Conservation (phyloP, 345 rosid genomes). For the Salix caprea region DNA sequence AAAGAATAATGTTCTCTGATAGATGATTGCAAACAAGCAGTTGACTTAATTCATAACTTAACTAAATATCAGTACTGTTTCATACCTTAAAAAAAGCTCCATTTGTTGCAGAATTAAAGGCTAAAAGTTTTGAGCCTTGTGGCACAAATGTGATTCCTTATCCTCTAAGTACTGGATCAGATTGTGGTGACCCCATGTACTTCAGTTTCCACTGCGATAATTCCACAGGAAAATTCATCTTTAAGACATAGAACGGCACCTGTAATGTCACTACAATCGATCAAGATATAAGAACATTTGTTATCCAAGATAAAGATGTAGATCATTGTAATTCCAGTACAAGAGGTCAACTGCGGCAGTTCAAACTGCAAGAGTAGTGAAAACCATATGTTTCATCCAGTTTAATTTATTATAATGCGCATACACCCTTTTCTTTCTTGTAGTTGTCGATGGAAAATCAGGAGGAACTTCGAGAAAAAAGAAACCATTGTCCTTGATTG, state of each 20-base stretch:
- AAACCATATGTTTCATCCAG: too few species aligned
- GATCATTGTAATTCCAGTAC: conserved; percentile 18
- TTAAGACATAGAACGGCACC: conserved; percentile 23
- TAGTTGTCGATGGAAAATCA: too few species aligned
- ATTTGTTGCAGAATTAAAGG: conserved; percentile 38
- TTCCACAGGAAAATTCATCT: conserved; percentile 41
- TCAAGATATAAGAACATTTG: conserved; percentile 30
- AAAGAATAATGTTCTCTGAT: not conserved
- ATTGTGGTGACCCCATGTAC: conserved; percentile 60
- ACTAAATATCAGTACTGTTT: not conserved
- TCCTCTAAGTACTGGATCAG: conserved; percentile 55
- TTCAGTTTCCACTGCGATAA: conserved; percentile 45
- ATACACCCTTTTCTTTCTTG: too few species aligned
- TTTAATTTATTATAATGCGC: too few species aligned
- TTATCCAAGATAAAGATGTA: conserved; percentile 24
- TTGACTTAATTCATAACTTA: not conserved
- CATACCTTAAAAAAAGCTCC: too few species aligned
- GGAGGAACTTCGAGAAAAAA: not conserved
- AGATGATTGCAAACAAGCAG: not conserved
- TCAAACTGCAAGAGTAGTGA: too few species aligned
- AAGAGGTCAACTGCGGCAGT: not conserved
- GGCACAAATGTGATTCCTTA: conserved; percentile 52
- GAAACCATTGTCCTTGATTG: conserved; percentile 2
- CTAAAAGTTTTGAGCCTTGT: conserved; percentile 42
- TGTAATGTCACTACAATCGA: conserved; percentile 42